phyloP scores from a whole-genome alignment of 2,329 filamentous ascomycete species.

The Domatiomyces globalis region DNA sequence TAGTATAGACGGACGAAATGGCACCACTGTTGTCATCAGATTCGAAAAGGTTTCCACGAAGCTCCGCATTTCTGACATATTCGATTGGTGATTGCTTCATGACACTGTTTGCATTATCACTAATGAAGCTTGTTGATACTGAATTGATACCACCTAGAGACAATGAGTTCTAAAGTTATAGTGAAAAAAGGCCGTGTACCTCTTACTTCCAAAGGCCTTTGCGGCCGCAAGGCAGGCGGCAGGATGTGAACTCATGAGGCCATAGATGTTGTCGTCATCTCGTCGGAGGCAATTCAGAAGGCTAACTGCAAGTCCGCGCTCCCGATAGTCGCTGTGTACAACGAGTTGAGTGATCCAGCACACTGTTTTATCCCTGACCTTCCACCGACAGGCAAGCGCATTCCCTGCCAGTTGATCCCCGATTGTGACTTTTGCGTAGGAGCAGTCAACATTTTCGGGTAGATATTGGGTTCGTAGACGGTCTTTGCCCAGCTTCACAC shows the following conservation, averaged over 20 bases:
- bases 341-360: constrained; percentile 32
- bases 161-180: neutral
- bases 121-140: constrained; percentile 6
- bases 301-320: constrained; percentile 24
- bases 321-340: constrained; percentile 24
- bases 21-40: constrained; percentile 6
- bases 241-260: constrained; percentile 7
- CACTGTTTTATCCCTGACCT: constrained; percentile 20
- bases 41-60: constrained; percentile 10
- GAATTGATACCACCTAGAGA: constrained; percentile 6
- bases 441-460: constrained; percentile 18
- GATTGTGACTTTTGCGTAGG: constrained; percentile 24
- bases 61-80: constrained; percentile 5
- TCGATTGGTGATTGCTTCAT: constrained; percentile 7
- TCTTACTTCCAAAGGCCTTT: constrained; percentile 8
- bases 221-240: constrained; percentile 6
- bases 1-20: constrained; percentile 8
- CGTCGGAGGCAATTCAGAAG: constrained; percentile 5
- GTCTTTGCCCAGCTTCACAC: constrained; percentile 14
- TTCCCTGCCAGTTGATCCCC: constrained; percentile 24
- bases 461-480: constrained; percentile 24
- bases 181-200: neutral
- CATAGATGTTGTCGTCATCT: constrained; percentile 7
- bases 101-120: constrained; percentile 6
- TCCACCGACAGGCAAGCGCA: constrained; percentile 26